Percentiles rank a stretch among this genome's conserved stretches.
phyloP scores from a whole-genome alignment of 2,329 filamentous ascomycete species.

The Aotearoamyces nothofagi region DNA sequence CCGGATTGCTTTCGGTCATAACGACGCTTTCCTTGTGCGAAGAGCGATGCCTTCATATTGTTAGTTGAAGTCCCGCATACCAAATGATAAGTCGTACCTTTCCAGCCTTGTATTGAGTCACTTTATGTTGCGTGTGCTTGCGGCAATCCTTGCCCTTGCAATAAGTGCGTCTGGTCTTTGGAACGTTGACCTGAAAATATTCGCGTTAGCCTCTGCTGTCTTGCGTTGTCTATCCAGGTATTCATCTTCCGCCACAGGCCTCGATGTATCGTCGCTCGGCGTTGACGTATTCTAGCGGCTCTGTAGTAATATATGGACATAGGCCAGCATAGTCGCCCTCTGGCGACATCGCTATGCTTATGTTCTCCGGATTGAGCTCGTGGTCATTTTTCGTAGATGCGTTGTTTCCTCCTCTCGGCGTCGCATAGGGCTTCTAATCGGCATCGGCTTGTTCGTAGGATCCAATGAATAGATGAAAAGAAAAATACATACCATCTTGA shows the following conservation, averaged over 20 bases:
- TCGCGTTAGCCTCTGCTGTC: constrained; percentile 3
- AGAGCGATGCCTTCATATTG: constrained; percentile 57
- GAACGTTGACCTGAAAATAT: constrained; percentile 67
- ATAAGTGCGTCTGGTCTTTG: constrained; percentile 94
- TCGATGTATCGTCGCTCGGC: background rate
- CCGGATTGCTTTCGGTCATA: constrained; percentile 98
- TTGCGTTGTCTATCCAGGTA: background rate
- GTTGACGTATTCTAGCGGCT: background rate
- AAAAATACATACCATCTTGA: constrained; percentile 13
- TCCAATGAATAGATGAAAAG: too few relatives aligned
- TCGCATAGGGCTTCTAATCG: constrained; percentile 1
- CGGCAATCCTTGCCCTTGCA: constrained; percentile 94
- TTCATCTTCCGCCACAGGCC: background rate
- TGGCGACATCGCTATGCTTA: background rate
- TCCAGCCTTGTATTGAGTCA: constrained; percentile 94
- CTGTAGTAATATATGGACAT: background rate
- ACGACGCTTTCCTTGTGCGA: constrained; percentile 98
- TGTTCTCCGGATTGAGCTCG: background rate
- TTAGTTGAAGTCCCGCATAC: constrained; percentile 1
- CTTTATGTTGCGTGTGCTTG: constrained; percentile 84
- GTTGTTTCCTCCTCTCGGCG: background rate
- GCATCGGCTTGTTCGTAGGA: background rate
- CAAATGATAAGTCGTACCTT: constrained; percentile 42
- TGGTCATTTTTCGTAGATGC: background rate
- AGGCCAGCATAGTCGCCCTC: background rate